Base-by-base conservation (phyloP, 495 filamentous ascomycete genomes). In the Trichoderma reesei region DNA sequence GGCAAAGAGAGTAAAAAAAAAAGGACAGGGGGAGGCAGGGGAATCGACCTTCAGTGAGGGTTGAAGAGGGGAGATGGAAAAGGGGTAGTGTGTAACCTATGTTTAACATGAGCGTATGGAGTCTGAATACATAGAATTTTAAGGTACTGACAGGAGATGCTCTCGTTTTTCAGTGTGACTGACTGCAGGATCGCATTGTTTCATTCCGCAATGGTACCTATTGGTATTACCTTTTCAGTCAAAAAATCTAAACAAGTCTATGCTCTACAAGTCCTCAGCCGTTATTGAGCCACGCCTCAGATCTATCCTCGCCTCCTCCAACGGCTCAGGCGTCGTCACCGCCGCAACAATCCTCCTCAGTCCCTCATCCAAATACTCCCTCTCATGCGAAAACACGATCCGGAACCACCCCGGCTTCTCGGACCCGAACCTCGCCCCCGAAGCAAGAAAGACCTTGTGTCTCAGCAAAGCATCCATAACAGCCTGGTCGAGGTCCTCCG, bases 341-440 rank as follows among this genome's bases (percentile, higher is more conserved):
- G 51, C 51, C 2, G 51, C 26, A 5, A 44, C 18, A 8, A 63
- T 46, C 9, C 61, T 39, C 8, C 41, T 7, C 5, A 63, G 41
- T 7, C 61, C 61, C 61, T 42, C 39, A 13, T 48, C 14, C 39
- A 63, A 36, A 38, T 63, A 63, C 10, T 63, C 61, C 41, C 5
- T 63, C 7, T 34, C 31, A n/a, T 63, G 61, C 14, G 61, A 63
- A 62, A 83, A 84, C 14, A 82, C 77, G 62, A 86, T 68, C 14
- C 83, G 68, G 65, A 83, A 86, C 74, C 75, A 84, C 0, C 81
- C 82, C 38, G 75, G 66, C 65, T 76, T 71, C 66, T 82, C 82
- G 0, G 80, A 76, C 13, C 67, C 74, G 62, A 81, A 78, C 13
- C 69, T 62, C 10, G 65, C 67, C 1, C 81, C 81, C 48, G 64